A percentile compares a stretch with the other conserved stretches of the same genome.
Conservation (phyloP, 1,139 yeast species). For the Candida gigantensis region DNA sequence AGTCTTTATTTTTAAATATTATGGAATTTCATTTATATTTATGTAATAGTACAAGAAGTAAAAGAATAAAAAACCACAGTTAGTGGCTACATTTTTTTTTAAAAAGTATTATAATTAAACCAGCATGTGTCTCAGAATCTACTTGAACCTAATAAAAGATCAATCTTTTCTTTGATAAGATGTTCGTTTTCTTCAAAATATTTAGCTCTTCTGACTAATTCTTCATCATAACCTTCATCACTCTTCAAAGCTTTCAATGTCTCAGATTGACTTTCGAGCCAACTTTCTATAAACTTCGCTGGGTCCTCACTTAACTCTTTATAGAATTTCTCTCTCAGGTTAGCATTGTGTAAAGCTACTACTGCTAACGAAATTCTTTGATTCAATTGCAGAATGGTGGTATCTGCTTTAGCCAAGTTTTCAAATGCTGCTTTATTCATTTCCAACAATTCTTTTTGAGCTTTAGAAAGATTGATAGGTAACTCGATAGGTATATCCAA, state of each 20-base stretch:
- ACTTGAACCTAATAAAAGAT: constrained; percentile 56
- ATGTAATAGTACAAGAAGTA: constrained; percentile 4
- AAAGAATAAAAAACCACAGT: no score
- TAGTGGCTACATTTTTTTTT: no score
- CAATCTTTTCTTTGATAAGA: constrained; percentile 72
- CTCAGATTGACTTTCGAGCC: constrained; percentile 74
- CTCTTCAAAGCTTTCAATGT: constrained; percentile 76
- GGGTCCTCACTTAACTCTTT: constrained; percentile 75
- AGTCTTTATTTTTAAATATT: neutral
- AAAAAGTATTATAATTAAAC: no score
- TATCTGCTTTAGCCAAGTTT: constrained; percentile 44
- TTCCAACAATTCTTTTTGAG: constrained; percentile 42
- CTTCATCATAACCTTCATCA: constrained; percentile 91
- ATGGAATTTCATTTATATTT: no score
- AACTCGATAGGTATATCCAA: constrained; percentile 72
- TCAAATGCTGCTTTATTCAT: constrained; percentile 42
- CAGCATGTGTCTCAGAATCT: constrained; percentile 19
- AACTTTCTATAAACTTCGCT: constrained; percentile 66
- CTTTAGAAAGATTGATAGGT: constrained; percentile 43
- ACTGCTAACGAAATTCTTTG: constrained; percentile 61
- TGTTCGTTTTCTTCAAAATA: constrained; percentile 73
- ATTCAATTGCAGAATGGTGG: constrained; percentile 56
- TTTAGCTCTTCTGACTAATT: constrained; percentile 77
- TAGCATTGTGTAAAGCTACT: constrained; percentile 64
- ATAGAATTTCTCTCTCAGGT: constrained; percentile 58